Evolutionary conservation across 139 green algal genomes (phyloP).

Genomic region (Gonium pectorale): DNA sequence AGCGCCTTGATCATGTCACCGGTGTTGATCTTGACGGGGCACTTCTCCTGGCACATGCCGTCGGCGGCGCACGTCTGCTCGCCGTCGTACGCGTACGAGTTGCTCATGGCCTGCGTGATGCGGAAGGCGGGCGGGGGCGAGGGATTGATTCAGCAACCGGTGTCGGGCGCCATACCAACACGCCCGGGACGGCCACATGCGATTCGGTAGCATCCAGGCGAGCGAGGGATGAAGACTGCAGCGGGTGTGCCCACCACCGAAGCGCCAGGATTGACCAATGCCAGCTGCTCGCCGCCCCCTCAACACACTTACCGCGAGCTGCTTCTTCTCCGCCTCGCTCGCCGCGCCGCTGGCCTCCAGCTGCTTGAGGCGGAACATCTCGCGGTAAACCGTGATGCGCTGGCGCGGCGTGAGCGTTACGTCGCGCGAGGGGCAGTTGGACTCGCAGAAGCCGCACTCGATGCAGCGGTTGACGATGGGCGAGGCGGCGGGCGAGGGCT

Average conservation of each 20-base stretch:
- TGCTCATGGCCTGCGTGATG: background rate
- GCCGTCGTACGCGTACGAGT: conserved; percentile 75
- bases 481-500: conserved; percentile 85
- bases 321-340: conserved; percentile 69
- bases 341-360: background rate
- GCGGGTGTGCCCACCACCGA: too few species aligned
- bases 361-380: conserved; percentile 85
- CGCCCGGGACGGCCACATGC: too few species aligned
- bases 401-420: conserved; percentile 94
- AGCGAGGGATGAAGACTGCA: too few species aligned
- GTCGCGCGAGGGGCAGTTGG: conserved; percentile 95
- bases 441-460: conserved; percentile 99
- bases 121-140: background rate
- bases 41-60: conserved; percentile 99
- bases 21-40: conserved; percentile 99
- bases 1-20: conserved; percentile 93
- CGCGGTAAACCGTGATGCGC: conserved; percentile 93
- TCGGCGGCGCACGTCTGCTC: conserved; percentile 94
- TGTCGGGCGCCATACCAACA: too few species aligned
- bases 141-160: too few species aligned
- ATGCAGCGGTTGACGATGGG: conserved; percentile 87
- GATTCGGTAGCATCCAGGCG: too few species aligned
- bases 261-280: too few species aligned
- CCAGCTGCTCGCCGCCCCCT: too few species aligned
- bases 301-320: conserved; percentile 50